Evolutionary conservation across 2,329 filamentous ascomycete genomes (phyloP), one percentile per base, ranked within the genome.

Genomic region (Pseudogymnoascus sp.): DNA sequence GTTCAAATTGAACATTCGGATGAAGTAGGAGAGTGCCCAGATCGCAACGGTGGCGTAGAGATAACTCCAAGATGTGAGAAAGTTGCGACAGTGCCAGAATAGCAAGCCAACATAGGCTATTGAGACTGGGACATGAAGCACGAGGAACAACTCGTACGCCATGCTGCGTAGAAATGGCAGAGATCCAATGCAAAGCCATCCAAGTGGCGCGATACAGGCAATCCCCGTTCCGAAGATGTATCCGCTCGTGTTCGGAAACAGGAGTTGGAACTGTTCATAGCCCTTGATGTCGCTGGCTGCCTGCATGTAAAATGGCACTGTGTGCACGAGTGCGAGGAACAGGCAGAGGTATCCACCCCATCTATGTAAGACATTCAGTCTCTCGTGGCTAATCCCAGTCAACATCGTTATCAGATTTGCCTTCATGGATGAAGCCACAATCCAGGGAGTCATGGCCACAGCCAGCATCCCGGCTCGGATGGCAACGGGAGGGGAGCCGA

Each of bases 11-110:
- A 91, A 90, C 2, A 96, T 72, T 14, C 93, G 85, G 69, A 88
- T 76, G 26, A 87, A 70, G 72, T 95, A 92, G 61, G 91, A 95
- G 5, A 88, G 69, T 1, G 83, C 78, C 87, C 92, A 95, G 66
- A 97, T 91, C 46, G 78, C 89, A 24, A 93, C 76, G 0, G 91
- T 95, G 1, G 90, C 86, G 71, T 85, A 96, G 2, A 98, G 84
- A 71, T 97, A 98, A 71, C 85, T 81, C 93, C 93, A 97, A 0
- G 93, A 96, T 62, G 87, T 88, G 38, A 97, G 82, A 69, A 90
- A 96, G 75, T 97, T 96, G 75, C 93, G 89, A 70, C 90, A 95
- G 75, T 98, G 93, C 93, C 93, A 98, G 77, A 98, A 96, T 28
- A 98, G 81, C 73, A 96, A 83, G 1, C 83, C 93, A 6, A 97